Percentiles rank a stretch among this genome's conserved stretches.
Conservation (phyloP, 495 filamentous ascomycete species). For the Achaetomiella virescens region DNA sequence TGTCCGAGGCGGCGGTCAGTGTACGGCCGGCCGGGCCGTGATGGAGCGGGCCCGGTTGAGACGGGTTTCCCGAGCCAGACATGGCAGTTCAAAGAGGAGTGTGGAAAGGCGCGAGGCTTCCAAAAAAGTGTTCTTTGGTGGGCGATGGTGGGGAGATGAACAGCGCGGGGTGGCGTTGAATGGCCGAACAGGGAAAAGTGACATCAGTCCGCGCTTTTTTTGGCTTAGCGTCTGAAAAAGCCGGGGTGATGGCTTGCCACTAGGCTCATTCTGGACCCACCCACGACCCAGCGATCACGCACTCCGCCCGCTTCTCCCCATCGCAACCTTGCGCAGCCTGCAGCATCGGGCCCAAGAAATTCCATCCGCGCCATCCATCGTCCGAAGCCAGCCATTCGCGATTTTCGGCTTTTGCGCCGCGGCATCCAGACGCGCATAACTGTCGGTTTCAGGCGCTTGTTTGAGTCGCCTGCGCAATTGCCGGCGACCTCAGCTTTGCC, state of each 20-base stretch:
- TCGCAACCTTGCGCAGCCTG: conserved; percentile 29
- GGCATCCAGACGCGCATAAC: background rate
- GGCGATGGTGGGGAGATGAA: background rate
- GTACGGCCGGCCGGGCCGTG: too few species aligned
- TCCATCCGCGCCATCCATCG: conserved; percentile 6
- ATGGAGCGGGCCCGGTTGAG: too few species aligned
- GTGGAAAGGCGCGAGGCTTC: too few species aligned
- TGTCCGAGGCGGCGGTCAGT: too few species aligned
- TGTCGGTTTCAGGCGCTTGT: background rate
- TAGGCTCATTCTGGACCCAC: conserved; percentile 17
- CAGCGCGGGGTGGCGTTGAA: conserved; percentile 1
- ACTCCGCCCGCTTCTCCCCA: conserved; percentile 23
- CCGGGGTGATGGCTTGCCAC: conserved; percentile 21
- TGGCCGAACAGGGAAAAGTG: background rate
- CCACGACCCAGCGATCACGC: conserved; percentile 23
- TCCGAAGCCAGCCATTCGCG: conserved; percentile 7
- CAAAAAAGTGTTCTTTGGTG: background rate
- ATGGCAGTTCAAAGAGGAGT: too few species aligned
- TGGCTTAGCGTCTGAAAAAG: conserved; percentile 16
- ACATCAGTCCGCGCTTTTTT: conserved; percentile 22
- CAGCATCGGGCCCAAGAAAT: conserved; percentile 18
- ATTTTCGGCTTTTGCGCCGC: background rate
- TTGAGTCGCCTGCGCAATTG: background rate
- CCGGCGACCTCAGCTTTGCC: too few species aligned
- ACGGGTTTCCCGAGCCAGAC: too few species aligned